Evolutionary conservation across 768 basidiomycete genomes (phyloP), one percentile per base, ranked within the genome.

Genomic region (Russula emetica): DNA sequence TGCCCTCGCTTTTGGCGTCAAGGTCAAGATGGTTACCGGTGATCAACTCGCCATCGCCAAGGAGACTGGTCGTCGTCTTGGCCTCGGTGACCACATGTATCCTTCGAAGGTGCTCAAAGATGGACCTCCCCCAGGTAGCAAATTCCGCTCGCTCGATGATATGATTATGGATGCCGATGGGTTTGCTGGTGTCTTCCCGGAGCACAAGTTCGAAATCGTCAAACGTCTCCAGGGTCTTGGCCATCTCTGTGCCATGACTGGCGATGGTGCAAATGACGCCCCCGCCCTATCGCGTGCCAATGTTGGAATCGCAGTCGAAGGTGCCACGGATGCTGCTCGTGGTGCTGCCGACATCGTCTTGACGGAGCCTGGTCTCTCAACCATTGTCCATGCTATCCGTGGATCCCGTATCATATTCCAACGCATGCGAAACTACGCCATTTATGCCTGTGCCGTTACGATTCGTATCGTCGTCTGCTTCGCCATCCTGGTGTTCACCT

Each of bases 1-100:
- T 75, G 95, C 96, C 58, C 80, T 94, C 62, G 87, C 88, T 62
- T 92, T 98, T 73, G 96, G 96, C 76, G 94, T 98, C 71, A 90
- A 88, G 75, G 95, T 98, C 75, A 98, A 98, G 88, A 98, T 98
- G 96, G 96, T 98, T 66, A 98, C 96, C n/a, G 96, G 96, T 82
- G 96, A 98, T 75, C 96, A 98, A 80, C 92, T 98, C 73, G 96
- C 96, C 69, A 98, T 98, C 70, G 96, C 96, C 42, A 98, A 98
- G 84, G 96, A 98, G 77, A 98, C 96, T 66, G 96, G 96, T 64
- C 91, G 96, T 75, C 92, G 96, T 79, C 91, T 98, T 55, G 95
- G 96, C 70, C 82, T 98, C 65, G 96, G 96, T 74, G 96, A 98
- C 77, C 95, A 98, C 82, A 98, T 98, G 96, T 98, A 97, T 81